phyloP scores from a whole-genome alignment of 495 filamentous ascomycete species.

The Tuber melanosporum region DNA sequence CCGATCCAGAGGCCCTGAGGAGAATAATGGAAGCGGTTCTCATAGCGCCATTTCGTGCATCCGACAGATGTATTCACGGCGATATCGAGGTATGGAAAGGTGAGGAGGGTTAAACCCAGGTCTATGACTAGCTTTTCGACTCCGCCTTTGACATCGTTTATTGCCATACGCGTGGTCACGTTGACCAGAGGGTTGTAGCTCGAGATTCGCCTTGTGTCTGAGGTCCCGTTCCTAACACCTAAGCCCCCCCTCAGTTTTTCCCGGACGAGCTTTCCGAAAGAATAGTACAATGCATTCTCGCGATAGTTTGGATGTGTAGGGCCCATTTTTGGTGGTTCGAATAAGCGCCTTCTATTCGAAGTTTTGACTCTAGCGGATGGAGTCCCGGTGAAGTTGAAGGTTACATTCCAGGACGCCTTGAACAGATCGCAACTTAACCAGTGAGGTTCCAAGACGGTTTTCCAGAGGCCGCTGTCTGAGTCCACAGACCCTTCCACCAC shows the following conservation, averaged over 20 bases:
- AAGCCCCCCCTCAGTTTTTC: neutral
- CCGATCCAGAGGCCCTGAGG: neutral
- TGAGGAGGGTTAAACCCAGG: conserved; percentile 14
- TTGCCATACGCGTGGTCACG: neutral
- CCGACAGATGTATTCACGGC: neutral
- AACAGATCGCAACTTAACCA: neutral
- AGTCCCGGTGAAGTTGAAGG: neutral
- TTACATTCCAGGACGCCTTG: neutral
- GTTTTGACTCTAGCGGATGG: neutral
- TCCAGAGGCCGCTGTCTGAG: neutral
- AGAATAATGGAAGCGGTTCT: conserved; percentile 17
- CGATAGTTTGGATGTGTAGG: neutral
- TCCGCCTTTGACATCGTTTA: neutral
- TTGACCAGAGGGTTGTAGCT: neutral
- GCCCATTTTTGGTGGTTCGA: neutral
- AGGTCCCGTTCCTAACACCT: neutral
- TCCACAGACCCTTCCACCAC: neutral
- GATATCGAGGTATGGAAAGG: conserved; percentile 1
- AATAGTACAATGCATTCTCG: neutral
- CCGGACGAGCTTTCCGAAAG: neutral
- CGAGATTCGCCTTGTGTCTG: neutral
- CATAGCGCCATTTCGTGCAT: neutral
- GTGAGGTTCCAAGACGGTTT: neutral
- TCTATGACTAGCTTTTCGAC: conserved; percentile 2
- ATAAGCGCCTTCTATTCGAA: neutral